A percentile compares a stretch with the other conserved stretches of the same genome.
phyloP scores from a whole-genome alignment of 1,284 basidiomycete species.

The Pseudozyma tsukubaensis region DNA sequence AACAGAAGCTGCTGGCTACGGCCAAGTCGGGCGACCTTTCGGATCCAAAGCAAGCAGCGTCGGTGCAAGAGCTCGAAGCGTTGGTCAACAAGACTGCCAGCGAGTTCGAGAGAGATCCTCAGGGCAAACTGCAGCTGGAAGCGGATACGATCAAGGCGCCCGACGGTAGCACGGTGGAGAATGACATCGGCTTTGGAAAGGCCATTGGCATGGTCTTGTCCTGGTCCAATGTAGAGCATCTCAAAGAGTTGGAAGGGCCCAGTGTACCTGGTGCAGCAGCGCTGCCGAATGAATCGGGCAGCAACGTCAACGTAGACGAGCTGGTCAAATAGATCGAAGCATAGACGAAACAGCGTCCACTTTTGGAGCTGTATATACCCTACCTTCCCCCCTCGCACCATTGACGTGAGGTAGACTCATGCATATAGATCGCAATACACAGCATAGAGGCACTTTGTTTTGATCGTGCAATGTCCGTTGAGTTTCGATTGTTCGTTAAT shows the following conservation, averaged over 20 bases:
- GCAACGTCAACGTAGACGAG: conserved; percentile 49
- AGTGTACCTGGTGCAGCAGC: not conserved
- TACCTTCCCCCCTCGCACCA: too few relatives aligned
- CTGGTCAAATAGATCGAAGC: conserved; percentile 31
- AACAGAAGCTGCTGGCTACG: conserved; percentile 19
- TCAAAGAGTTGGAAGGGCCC: conserved; percentile 26
- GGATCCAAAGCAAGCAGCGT: not conserved
- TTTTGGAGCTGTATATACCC: too few relatives aligned
- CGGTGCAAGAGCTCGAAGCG: conserved; percentile 18
- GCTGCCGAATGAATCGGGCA: not conserved
- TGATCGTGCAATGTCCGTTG: conserved; percentile 1
- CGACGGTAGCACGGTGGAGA: conserved; percentile 26
- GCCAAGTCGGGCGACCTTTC: conserved; percentile 1
- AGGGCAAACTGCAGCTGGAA: conserved; percentile 24
- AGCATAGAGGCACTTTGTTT: too few relatives aligned
- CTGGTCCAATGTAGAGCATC: conserved; percentile 43
- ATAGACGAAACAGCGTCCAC: not conserved
- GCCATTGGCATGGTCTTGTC: conserved; percentile 27
- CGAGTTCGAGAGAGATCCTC: conserved; percentile 40
- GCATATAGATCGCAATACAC: too few relatives aligned
- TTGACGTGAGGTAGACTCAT: too few relatives aligned
- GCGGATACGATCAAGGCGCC: conserved; percentile 34
- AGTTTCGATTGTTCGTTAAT: not conserved
- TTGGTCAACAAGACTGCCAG: conserved; percentile 21
- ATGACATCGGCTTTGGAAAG: conserved; percentile 40